Percentiles rank a stretch among this genome's conserved stretches.
Conservation (phyloP, 2,329 filamentous ascomycete species). For the Phialocephala sp. region DNA sequence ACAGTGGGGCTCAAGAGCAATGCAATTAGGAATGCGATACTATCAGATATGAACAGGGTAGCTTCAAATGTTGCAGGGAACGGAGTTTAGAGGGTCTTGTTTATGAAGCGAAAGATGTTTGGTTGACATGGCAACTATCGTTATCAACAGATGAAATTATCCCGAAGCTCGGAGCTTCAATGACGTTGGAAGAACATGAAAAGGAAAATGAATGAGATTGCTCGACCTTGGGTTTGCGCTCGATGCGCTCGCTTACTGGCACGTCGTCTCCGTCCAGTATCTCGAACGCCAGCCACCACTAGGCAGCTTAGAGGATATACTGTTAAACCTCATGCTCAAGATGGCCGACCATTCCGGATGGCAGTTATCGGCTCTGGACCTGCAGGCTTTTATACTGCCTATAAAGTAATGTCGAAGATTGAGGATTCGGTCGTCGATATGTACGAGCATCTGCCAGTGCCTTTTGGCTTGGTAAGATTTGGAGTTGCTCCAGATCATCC, state of each 20-base stretch:
- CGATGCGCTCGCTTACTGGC: slow-evolving; percentile 33
- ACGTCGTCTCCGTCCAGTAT: not conserved
- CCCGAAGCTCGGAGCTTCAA: slow-evolving; percentile 14
- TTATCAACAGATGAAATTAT: slow-evolving; percentile 18
- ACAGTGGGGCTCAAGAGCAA: slow-evolving; percentile 20
- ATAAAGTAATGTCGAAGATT: slow-evolving; percentile 80
- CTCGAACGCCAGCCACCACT: not conserved
- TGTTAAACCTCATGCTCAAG: slow-evolving; percentile 32
- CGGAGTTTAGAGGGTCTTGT: not conserved
- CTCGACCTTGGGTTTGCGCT: slow-evolving; percentile 38
- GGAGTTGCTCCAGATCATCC: slow-evolving; percentile 98
- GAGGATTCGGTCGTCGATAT: slow-evolving; percentile 81
- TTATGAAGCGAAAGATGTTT: slow-evolving; percentile 23
- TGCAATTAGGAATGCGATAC: slow-evolving; percentile 32
- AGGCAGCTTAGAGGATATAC: slow-evolving; percentile 36
- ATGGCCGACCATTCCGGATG: slow-evolving; percentile 68
- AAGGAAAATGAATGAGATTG: slow-evolving; percentile 35
- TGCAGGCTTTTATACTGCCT: slow-evolving; percentile 93
- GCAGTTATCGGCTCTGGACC: slow-evolving; percentile 93
- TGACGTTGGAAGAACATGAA: slow-evolving; percentile 23
- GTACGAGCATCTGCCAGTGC: slow-evolving; percentile 93
- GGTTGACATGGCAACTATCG: slow-evolving; percentile 43
- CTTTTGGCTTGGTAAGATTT: slow-evolving; percentile 89
- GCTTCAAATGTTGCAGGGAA: slow-evolving; percentile 22
- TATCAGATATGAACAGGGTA: slow-evolving; percentile 33